Conservation (phyloP, 768 basidiomycete species). For the Lactifluus pinguis region DNA sequence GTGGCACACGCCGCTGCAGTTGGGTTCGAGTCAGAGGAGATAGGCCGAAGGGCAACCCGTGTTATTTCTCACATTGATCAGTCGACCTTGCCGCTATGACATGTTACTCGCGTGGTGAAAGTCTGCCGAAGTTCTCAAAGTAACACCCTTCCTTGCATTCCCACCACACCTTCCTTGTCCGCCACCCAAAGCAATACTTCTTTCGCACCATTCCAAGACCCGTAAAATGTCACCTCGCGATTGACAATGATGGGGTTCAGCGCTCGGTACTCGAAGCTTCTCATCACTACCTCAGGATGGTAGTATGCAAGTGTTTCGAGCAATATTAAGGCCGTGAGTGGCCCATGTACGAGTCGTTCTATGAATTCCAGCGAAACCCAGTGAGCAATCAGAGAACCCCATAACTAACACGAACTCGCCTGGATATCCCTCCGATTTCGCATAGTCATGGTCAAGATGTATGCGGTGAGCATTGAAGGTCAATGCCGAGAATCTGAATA, state of each 20-base stretch:
- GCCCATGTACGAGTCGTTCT: constrained; percentile 84
- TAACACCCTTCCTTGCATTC: constrained; percentile 49
- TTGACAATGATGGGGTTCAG: constrained; percentile 54
- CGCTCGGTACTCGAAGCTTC: constrained; percentile 59
- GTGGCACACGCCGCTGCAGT: background rate
- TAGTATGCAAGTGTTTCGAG: constrained; percentile 51
- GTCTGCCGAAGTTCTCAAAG: constrained; percentile 18
- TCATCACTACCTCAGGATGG: constrained; percentile 38
- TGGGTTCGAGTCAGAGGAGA: background rate
- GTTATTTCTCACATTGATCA: background rate
- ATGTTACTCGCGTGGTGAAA: background rate
- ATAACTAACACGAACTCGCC: constrained; percentile 32
- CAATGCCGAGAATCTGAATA: constrained; percentile 81
- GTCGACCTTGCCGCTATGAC: background rate
- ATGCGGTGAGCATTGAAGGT: constrained; percentile 83
- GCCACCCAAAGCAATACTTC: constrained; percentile 47
- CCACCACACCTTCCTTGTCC: constrained; percentile 48
- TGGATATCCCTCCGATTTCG: constrained; percentile 60
- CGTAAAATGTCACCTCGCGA: constrained; percentile 38
- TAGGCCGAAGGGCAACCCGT: background rate
- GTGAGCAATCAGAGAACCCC: background rate
- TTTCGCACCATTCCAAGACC: constrained; percentile 33
- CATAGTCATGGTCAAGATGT: constrained; percentile 72
- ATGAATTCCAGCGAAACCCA: background rate
- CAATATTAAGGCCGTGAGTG: constrained; percentile 71